phyloP scores from a whole-genome alignment of 2,329 filamentous ascomycete species.

The Tolypocladium amazonense region DNA sequence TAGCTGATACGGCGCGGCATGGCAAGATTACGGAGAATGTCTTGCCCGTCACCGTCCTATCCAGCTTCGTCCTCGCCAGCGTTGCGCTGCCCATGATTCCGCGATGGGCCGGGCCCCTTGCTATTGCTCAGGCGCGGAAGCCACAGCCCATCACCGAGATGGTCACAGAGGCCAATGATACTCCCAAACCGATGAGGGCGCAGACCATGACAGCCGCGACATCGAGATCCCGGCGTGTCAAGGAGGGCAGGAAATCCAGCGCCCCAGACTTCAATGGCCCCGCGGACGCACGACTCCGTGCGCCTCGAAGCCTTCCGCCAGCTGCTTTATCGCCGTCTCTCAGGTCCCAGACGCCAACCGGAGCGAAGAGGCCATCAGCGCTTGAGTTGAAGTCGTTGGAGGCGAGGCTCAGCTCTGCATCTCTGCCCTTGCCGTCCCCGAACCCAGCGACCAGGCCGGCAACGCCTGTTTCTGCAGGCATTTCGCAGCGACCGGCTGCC shows the following conservation, averaged over 20 bases:
- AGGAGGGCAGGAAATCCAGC: slow-evolving; percentile 36
- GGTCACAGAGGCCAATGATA: slow-evolving; percentile 23
- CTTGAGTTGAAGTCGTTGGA: slow-evolving; percentile 45
- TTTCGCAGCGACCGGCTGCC: slow-evolving; percentile 27
- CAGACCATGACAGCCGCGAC: slow-evolving; percentile 51
- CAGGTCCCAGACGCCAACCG: slow-evolving; percentile 19
- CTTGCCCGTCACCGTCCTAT: slow-evolving; percentile 68
- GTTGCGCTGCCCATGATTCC: slow-evolving; percentile 65
- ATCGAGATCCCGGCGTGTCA: slow-evolving; percentile 37
- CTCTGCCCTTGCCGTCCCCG: slow-evolving; percentile 52
- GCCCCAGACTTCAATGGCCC: slow-evolving; percentile 26
- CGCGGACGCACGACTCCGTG: slow-evolving; percentile 14
- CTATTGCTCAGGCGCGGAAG: slow-evolving; percentile 71
- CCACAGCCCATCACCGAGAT: slow-evolving; percentile 38
- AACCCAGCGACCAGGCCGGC: slow-evolving; percentile 39
- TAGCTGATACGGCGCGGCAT: slow-evolving; percentile 55
- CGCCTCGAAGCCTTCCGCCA: slow-evolving; percentile 13
- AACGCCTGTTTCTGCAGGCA: slow-evolving; percentile 47
- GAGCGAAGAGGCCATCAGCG: slow-evolving; percentile 32
- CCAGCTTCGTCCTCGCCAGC: slow-evolving; percentile 69
- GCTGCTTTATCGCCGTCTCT: slow-evolving; percentile 10
- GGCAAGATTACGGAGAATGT: slow-evolving; percentile 77
- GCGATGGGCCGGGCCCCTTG: slow-evolving; percentile 69
- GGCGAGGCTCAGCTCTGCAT: slow-evolving; percentile 56
- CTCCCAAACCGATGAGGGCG: slow-evolving; percentile 48